Percentiles rank a stretch among this genome's conserved stretches.
These are phyloP conservation scores for Termitomyces sp. DNA, from an alignment of 768 basidiomycete species.

Conservation along the genomic window DNA sequence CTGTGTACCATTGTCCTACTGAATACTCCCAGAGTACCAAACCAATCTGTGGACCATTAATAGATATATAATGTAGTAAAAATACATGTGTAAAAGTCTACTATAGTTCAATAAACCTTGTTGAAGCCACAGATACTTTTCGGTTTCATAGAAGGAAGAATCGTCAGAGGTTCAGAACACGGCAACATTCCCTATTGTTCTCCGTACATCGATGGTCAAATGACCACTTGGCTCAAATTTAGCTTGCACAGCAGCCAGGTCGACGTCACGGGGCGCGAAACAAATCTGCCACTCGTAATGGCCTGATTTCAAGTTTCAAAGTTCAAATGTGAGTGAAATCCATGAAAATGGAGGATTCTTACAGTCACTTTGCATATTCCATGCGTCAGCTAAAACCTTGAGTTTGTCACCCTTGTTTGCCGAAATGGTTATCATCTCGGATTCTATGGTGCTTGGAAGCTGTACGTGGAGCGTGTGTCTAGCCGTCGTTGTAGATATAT, in stretches of 20 bases:
- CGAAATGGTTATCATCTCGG: constrained; percentile 61
- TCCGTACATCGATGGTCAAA: constrained; percentile 40
- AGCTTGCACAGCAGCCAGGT: constrained; percentile 48
- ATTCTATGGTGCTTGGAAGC: constrained; percentile 40
- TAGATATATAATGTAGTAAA: neutral
- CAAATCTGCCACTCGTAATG: constrained; percentile 59
- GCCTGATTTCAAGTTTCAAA: constrained; percentile 31
- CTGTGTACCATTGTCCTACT: neutral
- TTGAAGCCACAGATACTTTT: neutral
- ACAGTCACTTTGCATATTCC: constrained; percentile 58
- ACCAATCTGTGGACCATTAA: neutral
- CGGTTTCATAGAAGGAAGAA: neutral
- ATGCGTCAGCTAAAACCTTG: constrained; percentile 54
- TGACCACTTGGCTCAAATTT: constrained; percentile 40
- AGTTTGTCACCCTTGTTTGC: constrained; percentile 55
- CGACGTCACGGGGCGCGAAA: constrained; percentile 48
- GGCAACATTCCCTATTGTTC: constrained; percentile 12
- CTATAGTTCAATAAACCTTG: neutral
- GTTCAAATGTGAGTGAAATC: constrained; percentile 1
- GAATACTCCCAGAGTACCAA: neutral
- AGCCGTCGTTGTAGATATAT: constrained; percentile 31
- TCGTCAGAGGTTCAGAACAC: neutral
- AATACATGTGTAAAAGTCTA: neutral
- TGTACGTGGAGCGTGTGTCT: constrained; percentile 41
- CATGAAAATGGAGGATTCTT: constrained; percentile 20